These are phyloP conservation scores for Saitozyma podzolica DNA, from an alignment of 768 basidiomycete species.

Conservation along the genomic window DNA sequence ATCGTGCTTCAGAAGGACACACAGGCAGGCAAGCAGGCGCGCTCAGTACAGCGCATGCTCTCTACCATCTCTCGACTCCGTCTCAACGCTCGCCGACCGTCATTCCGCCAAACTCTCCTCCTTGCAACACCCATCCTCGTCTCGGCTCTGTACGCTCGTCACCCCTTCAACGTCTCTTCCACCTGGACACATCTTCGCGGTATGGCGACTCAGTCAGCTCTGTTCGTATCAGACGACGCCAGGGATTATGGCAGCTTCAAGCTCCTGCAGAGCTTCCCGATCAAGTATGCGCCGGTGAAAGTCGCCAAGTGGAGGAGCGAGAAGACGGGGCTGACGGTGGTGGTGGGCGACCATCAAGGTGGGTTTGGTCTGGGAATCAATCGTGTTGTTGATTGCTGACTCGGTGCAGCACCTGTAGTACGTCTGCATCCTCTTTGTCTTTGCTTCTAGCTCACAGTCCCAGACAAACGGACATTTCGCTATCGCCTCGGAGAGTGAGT, in stretches of 20 bases:
- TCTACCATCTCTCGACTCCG: too few relatives aligned
- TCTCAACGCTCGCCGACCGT: too few relatives aligned
- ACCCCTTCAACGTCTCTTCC: too few relatives aligned
- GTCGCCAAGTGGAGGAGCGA: slow-evolving; percentile 88
- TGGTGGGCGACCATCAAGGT: slow-evolving; percentile 73
- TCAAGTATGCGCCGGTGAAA: slow-evolving; percentile 75
- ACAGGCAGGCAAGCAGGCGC: too few relatives aligned
- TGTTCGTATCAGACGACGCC: too few relatives aligned
- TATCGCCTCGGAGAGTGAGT: slow-evolving; percentile 82
- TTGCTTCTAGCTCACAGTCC: neutral
- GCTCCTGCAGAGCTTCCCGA: slow-evolving; percentile 70
- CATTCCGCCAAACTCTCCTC: too few relatives aligned
- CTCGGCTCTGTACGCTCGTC: too few relatives aligned
- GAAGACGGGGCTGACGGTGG: slow-evolving; percentile 80
- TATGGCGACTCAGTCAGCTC: neutral
- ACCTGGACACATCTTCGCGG: too few relatives aligned
- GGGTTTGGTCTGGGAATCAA: slow-evolving; percentile 21
- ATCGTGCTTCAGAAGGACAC: too few relatives aligned
- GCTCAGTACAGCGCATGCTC: too few relatives aligned
- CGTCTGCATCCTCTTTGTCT: neutral
- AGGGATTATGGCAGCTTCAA: slow-evolving; percentile 73
- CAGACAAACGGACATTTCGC: slow-evolving; percentile 88
- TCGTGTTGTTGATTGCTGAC: slow-evolving; percentile 4
- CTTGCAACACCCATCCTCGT: too few relatives aligned
- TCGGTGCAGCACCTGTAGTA: slow-evolving; percentile 13